A percentile compares a stretch with the other conserved stretches of the same genome.
phyloP scores from a whole-genome alignment of 2,329 filamentous ascomycete genomes.

The Aureobasidium lini region DNA sequence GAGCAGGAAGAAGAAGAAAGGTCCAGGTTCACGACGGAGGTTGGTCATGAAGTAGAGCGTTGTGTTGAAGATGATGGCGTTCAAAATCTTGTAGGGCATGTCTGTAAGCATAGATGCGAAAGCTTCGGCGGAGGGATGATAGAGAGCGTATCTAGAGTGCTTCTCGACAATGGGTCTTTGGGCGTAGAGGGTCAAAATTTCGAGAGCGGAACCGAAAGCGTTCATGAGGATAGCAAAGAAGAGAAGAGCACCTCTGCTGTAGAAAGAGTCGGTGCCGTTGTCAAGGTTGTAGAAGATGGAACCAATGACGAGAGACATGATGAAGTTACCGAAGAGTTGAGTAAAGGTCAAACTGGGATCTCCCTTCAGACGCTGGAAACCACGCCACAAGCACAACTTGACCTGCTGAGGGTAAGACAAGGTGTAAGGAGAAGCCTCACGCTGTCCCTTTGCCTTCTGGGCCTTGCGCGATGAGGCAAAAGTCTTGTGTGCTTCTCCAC shows the following conservation, averaged over 20 bases:
- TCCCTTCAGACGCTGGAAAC: constrained; percentile 66
- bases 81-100: constrained; percentile 73
- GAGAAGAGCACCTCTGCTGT: constrained; percentile 66
- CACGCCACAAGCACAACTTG: constrained; percentile 70
- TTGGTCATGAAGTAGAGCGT: constrained; percentile 83
- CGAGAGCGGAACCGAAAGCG: constrained; percentile 71
- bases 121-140: constrained; percentile 86
- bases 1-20: constrained; percentile 81
- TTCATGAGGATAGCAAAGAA: constrained; percentile 88
- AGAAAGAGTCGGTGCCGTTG: constrained; percentile 63
- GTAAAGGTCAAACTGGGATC: constrained; percentile 69
- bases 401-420: constrained; percentile 71
- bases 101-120: constrained; percentile 79
- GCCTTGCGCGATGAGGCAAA: constrained; percentile 40
- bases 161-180: constrained; percentile 92
- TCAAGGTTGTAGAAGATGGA: constrained; percentile 75
- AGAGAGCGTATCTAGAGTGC: constrained; percentile 76
- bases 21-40: constrained; percentile 61
- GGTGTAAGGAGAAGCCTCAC: constrained; percentile 67
- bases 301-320: constrained; percentile 69
- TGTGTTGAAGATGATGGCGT: constrained; percentile 69
- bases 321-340: constrained; percentile 61
- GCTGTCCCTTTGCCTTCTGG: constrained; percentile 42
- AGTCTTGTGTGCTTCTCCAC: constrained; percentile 37
- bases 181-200: constrained; percentile 79